These are phyloP conservation scores for Puccinia coronata DNA, from an alignment of 1,284 basidiomycete species.

Conservation along the genomic window DNA sequence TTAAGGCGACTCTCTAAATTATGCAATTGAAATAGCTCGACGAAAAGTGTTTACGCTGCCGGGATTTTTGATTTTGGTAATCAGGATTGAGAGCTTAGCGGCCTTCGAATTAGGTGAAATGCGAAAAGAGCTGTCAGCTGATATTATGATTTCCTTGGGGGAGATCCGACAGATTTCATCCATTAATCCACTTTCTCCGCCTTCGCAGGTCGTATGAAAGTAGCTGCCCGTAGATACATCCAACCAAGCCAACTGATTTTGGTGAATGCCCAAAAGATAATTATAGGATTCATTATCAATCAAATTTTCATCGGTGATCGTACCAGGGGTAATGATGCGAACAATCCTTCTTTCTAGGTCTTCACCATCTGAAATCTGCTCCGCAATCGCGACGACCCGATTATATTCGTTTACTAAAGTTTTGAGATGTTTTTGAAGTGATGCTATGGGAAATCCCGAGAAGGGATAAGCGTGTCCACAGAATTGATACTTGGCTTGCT, in stretches of 20 bases:
- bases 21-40: neutral
- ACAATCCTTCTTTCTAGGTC: conserved; percentile 63
- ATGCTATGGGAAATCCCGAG: conserved; percentile 82
- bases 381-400: conserved; percentile 84
- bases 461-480: conserved; percentile 65
- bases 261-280: conserved; percentile 53
- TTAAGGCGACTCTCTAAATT: neutral
- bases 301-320: conserved; percentile 84
- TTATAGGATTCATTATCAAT: conserved; percentile 60
- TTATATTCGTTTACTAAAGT: conserved; percentile 77
- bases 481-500: conserved; percentile 73
- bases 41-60: neutral
- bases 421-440: conserved; percentile 82
- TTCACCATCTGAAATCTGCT: conserved; percentile 63
- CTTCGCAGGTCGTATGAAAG: conserved; percentile 69
- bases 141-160: conserved; percentile 78
- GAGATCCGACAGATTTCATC: conserved; percentile 81
- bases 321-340: conserved; percentile 85
- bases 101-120: conserved; percentile 26
- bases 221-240: conserved; percentile 95
- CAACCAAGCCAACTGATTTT: conserved; percentile 76
- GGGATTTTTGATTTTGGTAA: conserved; percentile 17
- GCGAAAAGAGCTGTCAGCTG: conserved; percentile 11
- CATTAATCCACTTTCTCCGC: conserved; percentile 64
- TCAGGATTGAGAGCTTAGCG: conserved; percentile 26